These are phyloP conservation scores for Eucalyptus fibrosa DNA, from an alignment of 345 rosid genomes.

Conservation along the genomic window DNA sequence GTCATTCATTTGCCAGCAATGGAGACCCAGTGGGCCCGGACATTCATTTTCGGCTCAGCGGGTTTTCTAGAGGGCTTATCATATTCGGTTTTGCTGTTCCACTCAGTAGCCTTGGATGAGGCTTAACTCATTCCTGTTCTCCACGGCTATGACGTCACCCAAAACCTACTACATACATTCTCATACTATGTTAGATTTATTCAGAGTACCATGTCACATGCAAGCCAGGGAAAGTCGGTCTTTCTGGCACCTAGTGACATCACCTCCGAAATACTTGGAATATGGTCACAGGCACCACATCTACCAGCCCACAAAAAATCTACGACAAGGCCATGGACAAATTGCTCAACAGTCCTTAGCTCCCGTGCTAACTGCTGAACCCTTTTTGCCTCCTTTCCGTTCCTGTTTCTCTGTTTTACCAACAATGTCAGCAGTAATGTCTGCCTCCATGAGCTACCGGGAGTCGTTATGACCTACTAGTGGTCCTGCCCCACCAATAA, in stretches of 20 bases:
- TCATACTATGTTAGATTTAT: not conserved
- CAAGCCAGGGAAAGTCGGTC: not conserved
- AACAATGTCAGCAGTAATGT: not conserved
- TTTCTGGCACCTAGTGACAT: not conserved
- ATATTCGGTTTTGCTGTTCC: not conserved
- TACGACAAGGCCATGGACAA: not conserved
- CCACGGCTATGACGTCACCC: not conserved
- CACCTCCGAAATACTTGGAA: not conserved
- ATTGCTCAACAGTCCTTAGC: not conserved
- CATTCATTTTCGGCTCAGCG: not conserved
- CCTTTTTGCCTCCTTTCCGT: not conserved
- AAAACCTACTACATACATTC: not conserved
- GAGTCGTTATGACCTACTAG: not conserved
- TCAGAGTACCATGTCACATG: not conserved
- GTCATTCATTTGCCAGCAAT: not conserved
- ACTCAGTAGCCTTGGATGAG: not conserved
- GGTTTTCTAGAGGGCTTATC: not conserved
- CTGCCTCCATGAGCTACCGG: not conserved
- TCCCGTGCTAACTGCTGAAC: not conserved
- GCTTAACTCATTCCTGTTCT: not conserved
- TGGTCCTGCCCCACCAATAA: not conserved
- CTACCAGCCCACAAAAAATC: not conserved
- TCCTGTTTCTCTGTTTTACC: not conserved
- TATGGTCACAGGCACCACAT: not conserved
- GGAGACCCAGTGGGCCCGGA: not conserved